phyloP scores from a whole-genome alignment of 106 monocot species.

The Triglochin maritima region DNA sequence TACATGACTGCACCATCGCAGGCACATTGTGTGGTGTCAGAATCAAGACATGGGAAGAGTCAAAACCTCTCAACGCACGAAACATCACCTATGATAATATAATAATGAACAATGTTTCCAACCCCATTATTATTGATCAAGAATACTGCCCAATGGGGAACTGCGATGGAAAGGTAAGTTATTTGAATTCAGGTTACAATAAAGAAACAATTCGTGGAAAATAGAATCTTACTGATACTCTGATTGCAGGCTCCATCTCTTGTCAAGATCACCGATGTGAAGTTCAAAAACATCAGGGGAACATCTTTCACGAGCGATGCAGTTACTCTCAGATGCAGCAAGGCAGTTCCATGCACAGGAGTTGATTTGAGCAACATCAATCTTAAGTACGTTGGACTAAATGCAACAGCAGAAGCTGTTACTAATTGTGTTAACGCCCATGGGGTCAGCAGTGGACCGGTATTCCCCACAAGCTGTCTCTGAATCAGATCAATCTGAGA shows the following conservation, averaged over 20 bases:
- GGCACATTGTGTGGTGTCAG: conserved; percentile 10
- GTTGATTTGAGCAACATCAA: conserved; percentile 15
- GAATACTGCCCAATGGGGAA: conserved; percentile 14
- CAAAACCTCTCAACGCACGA: background rate
- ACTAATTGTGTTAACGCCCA: too few relatives aligned
- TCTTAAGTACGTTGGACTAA: conserved; percentile 6
- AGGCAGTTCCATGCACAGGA: conserved; percentile 14
- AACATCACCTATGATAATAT: conserved; percentile 15
- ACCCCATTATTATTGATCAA: conserved; percentile 21
- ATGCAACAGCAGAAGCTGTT: background rate
- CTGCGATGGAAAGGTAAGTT: conserved; percentile 8
- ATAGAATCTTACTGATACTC: background rate
- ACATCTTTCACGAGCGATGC: conserved; percentile 9
- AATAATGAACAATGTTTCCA: conserved; percentile 12
- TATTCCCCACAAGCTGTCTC: too few relatives aligned
- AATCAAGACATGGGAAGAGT: conserved; percentile 12
- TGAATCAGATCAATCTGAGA: too few relatives aligned
- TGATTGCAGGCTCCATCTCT: conserved; percentile 6
- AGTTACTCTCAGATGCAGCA: conserved; percentile 21
- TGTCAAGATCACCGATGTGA: conserved; percentile 12
- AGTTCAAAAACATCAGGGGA: conserved; percentile 17
- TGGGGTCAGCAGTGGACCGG: too few relatives aligned
- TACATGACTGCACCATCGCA: conserved; percentile 9
- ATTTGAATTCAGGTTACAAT: background rate
- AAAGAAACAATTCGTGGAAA: background rate